Conservation (phyloP, 192 early-diverging fungal species). For the Coemansia sp. region DNA sequence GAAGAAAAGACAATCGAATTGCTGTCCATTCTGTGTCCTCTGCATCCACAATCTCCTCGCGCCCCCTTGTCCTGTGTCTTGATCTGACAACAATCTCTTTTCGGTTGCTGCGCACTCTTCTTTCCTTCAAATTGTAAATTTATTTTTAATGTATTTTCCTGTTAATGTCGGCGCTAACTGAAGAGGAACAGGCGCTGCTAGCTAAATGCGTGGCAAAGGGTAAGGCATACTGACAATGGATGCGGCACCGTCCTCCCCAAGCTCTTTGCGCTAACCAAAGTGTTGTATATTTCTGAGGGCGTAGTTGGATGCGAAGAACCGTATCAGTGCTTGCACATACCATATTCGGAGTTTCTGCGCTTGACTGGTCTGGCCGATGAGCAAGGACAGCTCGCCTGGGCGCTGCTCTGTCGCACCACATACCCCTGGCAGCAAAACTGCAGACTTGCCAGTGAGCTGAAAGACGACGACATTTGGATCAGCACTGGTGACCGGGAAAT, state of each 20-base stretch:
- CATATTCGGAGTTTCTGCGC: conserved; percentile 23
- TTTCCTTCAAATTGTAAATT: neutral
- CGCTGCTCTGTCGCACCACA: neutral
- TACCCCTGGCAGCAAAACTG: conserved; percentile 25
- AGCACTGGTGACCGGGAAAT: conserved; percentile 56
- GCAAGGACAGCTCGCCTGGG: conserved; percentile 15
- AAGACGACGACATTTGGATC: conserved; percentile 32
- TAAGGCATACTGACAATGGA: neutral
- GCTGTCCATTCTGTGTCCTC: too few species aligned
- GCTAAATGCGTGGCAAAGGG: conserved; percentile 23
- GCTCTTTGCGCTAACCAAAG: neutral
- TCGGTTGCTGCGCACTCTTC: neutral
- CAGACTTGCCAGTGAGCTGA: conserved; percentile 1
- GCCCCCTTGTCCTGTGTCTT: too few species aligned
- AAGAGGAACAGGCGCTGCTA: conserved; percentile 22
- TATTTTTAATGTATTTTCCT: neutral
- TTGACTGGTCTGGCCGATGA: conserved; percentile 11
- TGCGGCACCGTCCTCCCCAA: too few species aligned
- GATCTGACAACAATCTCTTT: too few species aligned
- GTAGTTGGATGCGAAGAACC: conserved; percentile 22
- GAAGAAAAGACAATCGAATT: too few species aligned
- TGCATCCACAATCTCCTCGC: too few species aligned
- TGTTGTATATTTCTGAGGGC: neutral
- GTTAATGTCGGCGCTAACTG: neutral
- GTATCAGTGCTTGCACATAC: conserved; percentile 34